These are phyloP conservation scores for Thalassiosira livingstoniorum DNA, from an alignment of 352 stramenopile genomes.

Conservation along the genomic window DNA sequence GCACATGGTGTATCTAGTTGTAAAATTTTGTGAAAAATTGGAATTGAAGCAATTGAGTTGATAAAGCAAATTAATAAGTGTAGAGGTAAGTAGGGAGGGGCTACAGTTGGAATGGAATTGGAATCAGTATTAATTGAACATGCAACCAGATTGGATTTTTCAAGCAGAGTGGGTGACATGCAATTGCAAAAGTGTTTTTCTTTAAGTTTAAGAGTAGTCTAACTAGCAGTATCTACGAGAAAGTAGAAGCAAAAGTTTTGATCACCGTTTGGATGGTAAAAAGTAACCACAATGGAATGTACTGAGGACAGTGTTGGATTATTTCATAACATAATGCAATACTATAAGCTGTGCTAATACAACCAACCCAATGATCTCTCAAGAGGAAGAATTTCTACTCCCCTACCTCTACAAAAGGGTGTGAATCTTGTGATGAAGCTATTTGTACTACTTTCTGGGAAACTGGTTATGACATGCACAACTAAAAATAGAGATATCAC, in stretches of 20 bases:
- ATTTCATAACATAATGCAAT: background rate
- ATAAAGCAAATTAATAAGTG: background rate
- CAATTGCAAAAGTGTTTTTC: background rate
- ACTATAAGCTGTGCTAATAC: background rate
- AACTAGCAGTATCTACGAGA: background rate
- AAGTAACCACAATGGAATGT: background rate
- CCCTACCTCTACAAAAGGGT: background rate
- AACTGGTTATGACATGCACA: conserved; percentile 10
- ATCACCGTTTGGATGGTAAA: background rate
- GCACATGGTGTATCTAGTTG: conserved; percentile 16
- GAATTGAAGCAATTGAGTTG: background rate
- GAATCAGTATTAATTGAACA: background rate
- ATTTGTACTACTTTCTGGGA: conserved; percentile 5
- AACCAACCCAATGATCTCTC: background rate
- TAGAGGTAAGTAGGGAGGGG: background rate
- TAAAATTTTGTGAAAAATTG: background rate
- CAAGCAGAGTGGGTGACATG: background rate
- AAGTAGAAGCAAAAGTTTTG: background rate
- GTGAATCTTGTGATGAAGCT: conserved; percentile 11
- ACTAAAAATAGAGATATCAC: too few relatives aligned
- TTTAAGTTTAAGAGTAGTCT: background rate
- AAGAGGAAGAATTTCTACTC: background rate
- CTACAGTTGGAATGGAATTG: background rate
- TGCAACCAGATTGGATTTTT: background rate
- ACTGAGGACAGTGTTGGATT: background rate